Base-by-base conservation (phyloP, 345 rosid genomes). In the Physaria fendleri region DNA sequence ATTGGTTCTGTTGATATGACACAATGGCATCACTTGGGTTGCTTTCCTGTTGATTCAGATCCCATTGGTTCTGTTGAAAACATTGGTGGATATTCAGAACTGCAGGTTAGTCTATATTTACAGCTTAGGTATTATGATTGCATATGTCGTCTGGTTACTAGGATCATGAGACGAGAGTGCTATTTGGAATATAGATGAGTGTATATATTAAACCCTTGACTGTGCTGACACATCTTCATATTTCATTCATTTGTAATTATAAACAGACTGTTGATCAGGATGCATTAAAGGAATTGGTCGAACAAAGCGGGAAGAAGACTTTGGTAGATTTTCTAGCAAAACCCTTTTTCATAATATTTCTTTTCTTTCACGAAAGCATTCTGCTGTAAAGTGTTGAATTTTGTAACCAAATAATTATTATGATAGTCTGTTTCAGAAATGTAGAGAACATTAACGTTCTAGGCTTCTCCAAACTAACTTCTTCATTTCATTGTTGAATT, bases 21-120 rank as follows among this genome's bases (percentile, higher is more conserved):
- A 29, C 85, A 75, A 52, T 91, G 98, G 98, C 78, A 83, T 56
- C 98, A 91, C 75, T 15, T 79, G 47, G 60, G 65, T 21, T 90
- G 98, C 82, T 79, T 81, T 32, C 71, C 80, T 1, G 15, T 73
- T 3, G 28, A 39, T 11, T 51, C 85, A 2, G 75, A 71, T 33
- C 50, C 58, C 2, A 25, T 77, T 28, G 56, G 51, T 16, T 79
- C 83, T 3, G 28, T 49, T 0, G 82, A 79, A 20, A 62, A 68
- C 0, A 82, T 91, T 56, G 49, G 71, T 38, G 96, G 96, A 11
- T 84, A 83, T 66, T 80, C 78, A 24, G 75, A 72, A 8, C 82
- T 91, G 48, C 40, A 84, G 89, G 98, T 65, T 81, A 50, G 73
- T 57, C 13, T 33, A 40, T 13, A 9, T 22, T 57, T 33, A 41